Evolutionary conservation across 2,329 filamentous ascomycete genomes (phyloP).

Genomic region (Nannizziopsis barbatae): DNA sequence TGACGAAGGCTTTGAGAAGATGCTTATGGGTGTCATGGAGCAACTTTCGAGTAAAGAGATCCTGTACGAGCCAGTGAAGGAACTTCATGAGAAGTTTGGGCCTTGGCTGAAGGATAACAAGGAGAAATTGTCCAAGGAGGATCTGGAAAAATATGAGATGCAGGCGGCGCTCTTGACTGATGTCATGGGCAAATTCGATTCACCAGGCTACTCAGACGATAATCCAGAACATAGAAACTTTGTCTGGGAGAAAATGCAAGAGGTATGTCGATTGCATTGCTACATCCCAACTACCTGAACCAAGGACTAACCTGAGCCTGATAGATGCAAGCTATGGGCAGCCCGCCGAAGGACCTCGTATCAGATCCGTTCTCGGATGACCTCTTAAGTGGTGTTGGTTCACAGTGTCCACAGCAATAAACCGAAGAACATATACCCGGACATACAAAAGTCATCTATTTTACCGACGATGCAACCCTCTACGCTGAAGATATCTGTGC

Average conservation of each 20-base stretch:
- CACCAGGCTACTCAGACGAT: conserved; percentile 66
- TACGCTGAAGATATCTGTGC: too few relatives aligned
- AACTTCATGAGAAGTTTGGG: conserved; percentile 84
- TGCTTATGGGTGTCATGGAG: conserved; percentile 98
- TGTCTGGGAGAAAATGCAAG: conserved; percentile 96
- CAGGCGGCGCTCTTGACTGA: conserved; percentile 70
- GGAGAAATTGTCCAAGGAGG: conserved; percentile 50
- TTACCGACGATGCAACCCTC: too few relatives aligned
- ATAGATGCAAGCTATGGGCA: conserved; percentile 93
- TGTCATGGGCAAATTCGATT: conserved; percentile 83
- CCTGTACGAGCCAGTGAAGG: conserved; percentile 96
- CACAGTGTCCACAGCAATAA: conserved; percentile 54
- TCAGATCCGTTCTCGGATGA: conserved; percentile 50
- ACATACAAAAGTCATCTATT: too few relatives aligned
- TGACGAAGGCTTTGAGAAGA: conserved; percentile 76
- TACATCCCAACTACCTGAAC: neutral
- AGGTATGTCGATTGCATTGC: conserved; percentile 47
- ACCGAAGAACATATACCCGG: neutral
- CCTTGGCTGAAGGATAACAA: conserved; percentile 75
- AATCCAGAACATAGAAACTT: conserved; percentile 75
- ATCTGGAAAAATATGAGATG: conserved; percentile 67
- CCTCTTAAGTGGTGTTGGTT: conserved; percentile 59
- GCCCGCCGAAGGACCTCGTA: conserved; percentile 79
- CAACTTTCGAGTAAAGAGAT: conserved; percentile 98
- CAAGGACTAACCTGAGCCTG: conserved; percentile 15